Evolutionary conservation across 371 early-diverging fungal genomes (phyloP).

Genomic region (Cokeromyces recurvatus): DNA sequence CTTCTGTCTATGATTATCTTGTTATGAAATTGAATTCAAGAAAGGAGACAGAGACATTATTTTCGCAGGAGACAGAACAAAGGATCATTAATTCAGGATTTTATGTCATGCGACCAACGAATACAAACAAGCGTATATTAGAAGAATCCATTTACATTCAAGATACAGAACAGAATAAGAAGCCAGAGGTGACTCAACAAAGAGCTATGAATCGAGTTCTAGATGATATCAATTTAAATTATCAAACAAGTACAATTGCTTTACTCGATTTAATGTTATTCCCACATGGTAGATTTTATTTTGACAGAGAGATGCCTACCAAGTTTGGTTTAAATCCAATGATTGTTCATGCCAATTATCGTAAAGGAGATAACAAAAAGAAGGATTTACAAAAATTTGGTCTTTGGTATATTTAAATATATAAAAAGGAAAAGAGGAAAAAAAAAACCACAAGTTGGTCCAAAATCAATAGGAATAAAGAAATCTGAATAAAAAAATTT

Average conservation of each 20-base stretch:
- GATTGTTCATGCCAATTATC: slow-evolving; percentile 47
- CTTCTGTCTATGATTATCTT: slow-evolving; percentile 36
- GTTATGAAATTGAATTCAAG: slow-evolving; percentile 28
- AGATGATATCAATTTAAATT: slow-evolving; percentile 36
- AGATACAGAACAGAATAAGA: slow-evolving; percentile 24
- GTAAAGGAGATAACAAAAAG: slow-evolving; percentile 54
- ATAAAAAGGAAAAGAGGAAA: neutral
- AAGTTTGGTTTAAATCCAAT: slow-evolving; percentile 37
- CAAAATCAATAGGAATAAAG: too few species aligned
- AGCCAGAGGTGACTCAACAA: slow-evolving; percentile 45
- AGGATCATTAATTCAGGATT: slow-evolving; percentile 42
- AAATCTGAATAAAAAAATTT: neutral
- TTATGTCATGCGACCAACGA: slow-evolving; percentile 44
- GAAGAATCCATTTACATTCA: slow-evolving; percentile 38
- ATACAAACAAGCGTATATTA: slow-evolving; percentile 37
- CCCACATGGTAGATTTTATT: slow-evolving; percentile 44
- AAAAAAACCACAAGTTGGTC: too few species aligned
- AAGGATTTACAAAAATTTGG: slow-evolving; percentile 31
- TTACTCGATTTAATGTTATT: slow-evolving; percentile 37
- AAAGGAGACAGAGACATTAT: slow-evolving; percentile 34
- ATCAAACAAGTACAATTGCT: slow-evolving; percentile 35
- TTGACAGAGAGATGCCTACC: slow-evolving; percentile 33
- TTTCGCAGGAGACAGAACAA: slow-evolving; percentile 41
- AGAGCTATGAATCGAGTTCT: slow-evolving; percentile 43
- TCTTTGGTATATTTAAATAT: slow-evolving; percentile 37